A percentile compares a stretch with the other conserved stretches of the same genome.
These are phyloP conservation scores for Zygosaccharomyces pseudorouxii DNA, from an alignment of 805 yeast genomes.

Conservation along the genomic window DNA sequence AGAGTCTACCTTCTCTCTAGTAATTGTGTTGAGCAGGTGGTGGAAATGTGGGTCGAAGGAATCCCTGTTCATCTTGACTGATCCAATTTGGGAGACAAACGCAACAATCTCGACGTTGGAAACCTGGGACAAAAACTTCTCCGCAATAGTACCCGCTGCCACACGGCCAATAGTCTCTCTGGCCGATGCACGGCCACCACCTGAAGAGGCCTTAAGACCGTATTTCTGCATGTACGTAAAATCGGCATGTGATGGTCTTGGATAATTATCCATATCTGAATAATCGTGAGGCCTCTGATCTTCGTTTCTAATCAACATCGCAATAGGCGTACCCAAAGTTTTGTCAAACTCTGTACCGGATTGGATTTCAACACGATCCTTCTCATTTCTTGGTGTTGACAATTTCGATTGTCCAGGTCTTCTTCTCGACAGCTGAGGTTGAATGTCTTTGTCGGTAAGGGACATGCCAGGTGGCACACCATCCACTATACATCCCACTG, in stretches of 20 bases:
- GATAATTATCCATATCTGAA: conserved; percentile 89
- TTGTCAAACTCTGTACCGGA: conserved; percentile 89
- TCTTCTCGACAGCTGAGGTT: conserved; percentile 93
- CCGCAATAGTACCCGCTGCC: conserved; percentile 98
- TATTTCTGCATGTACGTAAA: conserved; percentile 87
- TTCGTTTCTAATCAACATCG: conserved; percentile 86
- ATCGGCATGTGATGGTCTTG: conserved; percentile 98
- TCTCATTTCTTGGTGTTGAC: conserved; percentile 94
- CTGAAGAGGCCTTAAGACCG: conserved; percentile 89
- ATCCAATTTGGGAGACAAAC: conserved; percentile 91
- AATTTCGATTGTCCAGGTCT: conserved; percentile 95
- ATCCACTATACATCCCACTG: conserved; percentile 97
- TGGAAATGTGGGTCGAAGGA: conserved; percentile 61
- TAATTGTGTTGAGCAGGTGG: conserved; percentile 62
- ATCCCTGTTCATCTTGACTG: conserved; percentile 68
- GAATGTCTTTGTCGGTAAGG: conserved; percentile 80
- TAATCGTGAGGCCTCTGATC: conserved; percentile 97
- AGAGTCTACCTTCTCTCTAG: conserved; percentile 84
- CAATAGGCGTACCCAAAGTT: conserved; percentile 93
- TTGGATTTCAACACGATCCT: conserved; percentile 88
- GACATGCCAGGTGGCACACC: conserved; percentile 96
- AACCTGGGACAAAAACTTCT: conserved; percentile 72
- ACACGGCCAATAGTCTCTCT: conserved; percentile 98
- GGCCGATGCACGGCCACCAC: conserved; percentile 97
- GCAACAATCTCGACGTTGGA: conserved; percentile 92